These are phyloP conservation scores for Debaryomyces udenii DNA, from an alignment of 1,139 yeast genomes.

Conservation along the genomic window DNA sequence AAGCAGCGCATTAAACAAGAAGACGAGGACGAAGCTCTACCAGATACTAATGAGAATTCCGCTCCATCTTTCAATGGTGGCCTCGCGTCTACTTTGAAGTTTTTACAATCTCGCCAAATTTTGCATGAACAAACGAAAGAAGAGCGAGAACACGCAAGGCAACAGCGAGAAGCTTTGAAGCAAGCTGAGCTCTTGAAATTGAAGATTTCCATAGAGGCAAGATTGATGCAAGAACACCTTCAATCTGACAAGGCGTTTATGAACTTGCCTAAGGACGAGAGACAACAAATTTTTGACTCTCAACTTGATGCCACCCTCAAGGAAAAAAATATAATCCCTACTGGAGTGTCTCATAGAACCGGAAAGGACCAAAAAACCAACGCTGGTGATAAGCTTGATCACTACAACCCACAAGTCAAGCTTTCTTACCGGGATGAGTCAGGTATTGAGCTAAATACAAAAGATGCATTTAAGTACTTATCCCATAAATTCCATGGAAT, in stretches of 20 bases:
- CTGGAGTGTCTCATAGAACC: neutral
- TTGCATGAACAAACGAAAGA: conserved; percentile 22
- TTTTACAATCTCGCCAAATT: conserved; percentile 51
- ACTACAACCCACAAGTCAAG: conserved; percentile 67
- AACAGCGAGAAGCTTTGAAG: conserved; percentile 32
- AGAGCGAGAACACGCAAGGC: conserved; percentile 19
- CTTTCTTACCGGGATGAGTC: conserved; percentile 69
- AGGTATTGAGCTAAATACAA: conserved; percentile 66
- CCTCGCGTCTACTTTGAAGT: conserved; percentile 58
- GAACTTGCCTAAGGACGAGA: conserved; percentile 33
- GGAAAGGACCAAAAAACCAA: neutral
- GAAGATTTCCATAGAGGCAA: conserved; percentile 40
- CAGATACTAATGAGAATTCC: neutral
- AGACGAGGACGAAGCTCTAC: conserved; percentile 8
- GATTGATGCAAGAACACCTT: conserved; percentile 45
- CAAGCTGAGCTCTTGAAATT: conserved; percentile 38
- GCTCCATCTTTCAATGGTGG: conserved; percentile 49
- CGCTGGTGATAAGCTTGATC: conserved; percentile 29
- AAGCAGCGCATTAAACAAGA: conserved; percentile 11
- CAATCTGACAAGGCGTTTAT: conserved; percentile 33
- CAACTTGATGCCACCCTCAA: conserved; percentile 34
- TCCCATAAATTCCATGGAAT: conserved; percentile 88
- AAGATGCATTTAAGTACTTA: conserved; percentile 82
- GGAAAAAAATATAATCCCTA: conserved; percentile 28
- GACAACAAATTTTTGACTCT: conserved; percentile 30